These are phyloP conservation scores for Schizothecium vesticola DNA, from an alignment of 495 filamentous ascomycete genomes.

Conservation along the genomic window DNA sequence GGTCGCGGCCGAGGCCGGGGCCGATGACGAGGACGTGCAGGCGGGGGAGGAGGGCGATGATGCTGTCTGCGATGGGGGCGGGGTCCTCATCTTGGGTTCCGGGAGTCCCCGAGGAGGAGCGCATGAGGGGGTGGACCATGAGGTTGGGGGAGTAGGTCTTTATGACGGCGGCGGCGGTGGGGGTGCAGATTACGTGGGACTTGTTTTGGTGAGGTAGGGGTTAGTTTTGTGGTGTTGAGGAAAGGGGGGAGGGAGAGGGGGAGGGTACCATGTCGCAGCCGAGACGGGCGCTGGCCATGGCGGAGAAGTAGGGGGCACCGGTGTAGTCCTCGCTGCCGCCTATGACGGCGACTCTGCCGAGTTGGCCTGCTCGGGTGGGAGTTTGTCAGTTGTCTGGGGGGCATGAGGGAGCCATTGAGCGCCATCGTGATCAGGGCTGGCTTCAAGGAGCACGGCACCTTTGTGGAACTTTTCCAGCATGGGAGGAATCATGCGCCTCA, in stretches of 20 bases:
- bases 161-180: slow-evolving; percentile 79
- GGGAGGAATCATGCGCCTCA: slow-evolving; percentile 87
- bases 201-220: slow-evolving; percentile 33
- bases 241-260: slow-evolving; percentile 1
- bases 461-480: slow-evolving; percentile 97
- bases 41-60: slow-evolving; percentile 75
- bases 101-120: slow-evolving; percentile 57
- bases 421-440: not conserved
- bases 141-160: slow-evolving; percentile 97
- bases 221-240: not conserved
- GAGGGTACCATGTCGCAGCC: slow-evolving; percentile 73
- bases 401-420: not conserved
- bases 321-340: slow-evolving; percentile 95
- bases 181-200: slow-evolving; percentile 97
- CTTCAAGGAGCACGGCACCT: slow-evolving; percentile 47
- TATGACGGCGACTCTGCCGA: slow-evolving; percentile 88
- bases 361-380: slow-evolving; percentile 54
- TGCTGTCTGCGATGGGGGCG: slow-evolving; percentile 56
- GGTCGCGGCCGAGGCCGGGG: slow-evolving; percentile 84
- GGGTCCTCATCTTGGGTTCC: slow-evolving; percentile 45
- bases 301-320: slow-evolving; percentile 95
- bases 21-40: slow-evolving; percentile 93
- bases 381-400: not conserved
- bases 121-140: slow-evolving; percentile 97
- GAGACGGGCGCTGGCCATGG: slow-evolving; percentile 87